Evolutionary conservation across 1,284 basidiomycete species (phyloP).

Genomic region (Malassezia japonica): DNA sequence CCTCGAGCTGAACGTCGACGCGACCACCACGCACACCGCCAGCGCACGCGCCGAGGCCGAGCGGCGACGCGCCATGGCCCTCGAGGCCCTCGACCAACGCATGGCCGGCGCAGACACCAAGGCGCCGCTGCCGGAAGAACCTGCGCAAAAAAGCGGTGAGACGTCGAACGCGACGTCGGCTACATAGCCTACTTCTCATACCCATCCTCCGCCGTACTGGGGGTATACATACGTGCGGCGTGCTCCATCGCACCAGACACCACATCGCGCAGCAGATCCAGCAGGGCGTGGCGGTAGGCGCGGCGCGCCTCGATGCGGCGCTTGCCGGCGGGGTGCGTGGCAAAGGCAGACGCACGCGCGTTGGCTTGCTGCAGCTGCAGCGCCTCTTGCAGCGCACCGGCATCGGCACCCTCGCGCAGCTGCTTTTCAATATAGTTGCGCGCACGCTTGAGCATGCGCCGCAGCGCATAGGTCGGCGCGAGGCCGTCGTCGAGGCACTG

Average conservation of each 20-base stretch:
- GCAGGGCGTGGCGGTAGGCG: slow-evolving; percentile 7
- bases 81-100: slow-evolving; percentile 89
- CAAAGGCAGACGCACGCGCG: neutral
- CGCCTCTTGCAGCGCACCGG: neutral
- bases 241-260: slow-evolving; percentile 7
- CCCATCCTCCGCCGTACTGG: neutral
- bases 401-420: neutral
- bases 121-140: neutral
- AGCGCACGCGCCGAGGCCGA: slow-evolving; percentile 34
- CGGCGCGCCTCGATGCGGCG: neutral
- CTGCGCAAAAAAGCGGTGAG: neutral
- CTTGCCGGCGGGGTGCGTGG: neutral
- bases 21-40: slow-evolving; percentile 51
- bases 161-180: neutral
- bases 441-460: slow-evolving; percentile 11
- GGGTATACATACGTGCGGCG: neutral
- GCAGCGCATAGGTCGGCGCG: slow-evolving; percentile 9
- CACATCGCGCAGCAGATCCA: slow-evolving; percentile 6
- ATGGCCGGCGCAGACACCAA: slow-evolving; percentile 55
- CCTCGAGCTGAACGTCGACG: slow-evolving; percentile 55
- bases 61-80: slow-evolving; percentile 66
- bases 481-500: slow-evolving; percentile 8
- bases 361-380: slow-evolving; percentile 1
- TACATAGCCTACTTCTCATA: neutral
- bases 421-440: slow-evolving; percentile 8